Conservation (phyloP, 1,284 basidiomycete species). For the Coniophora puteana region DNA sequence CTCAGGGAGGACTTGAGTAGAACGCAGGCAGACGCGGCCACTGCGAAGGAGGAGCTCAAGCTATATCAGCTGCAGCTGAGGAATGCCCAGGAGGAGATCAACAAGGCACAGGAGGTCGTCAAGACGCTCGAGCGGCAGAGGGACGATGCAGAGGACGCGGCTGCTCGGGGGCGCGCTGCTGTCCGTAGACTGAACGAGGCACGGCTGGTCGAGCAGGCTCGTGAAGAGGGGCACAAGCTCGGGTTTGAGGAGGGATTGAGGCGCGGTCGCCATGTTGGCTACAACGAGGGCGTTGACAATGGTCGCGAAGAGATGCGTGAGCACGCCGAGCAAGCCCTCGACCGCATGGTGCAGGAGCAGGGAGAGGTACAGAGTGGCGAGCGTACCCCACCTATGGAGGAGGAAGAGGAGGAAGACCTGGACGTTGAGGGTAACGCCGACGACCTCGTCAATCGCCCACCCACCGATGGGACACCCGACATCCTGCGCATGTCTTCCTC, state of each 20-base stretch:
- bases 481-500: conserved; percentile 21
- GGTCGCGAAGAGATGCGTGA: conserved; percentile 16
- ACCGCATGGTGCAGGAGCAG: conserved; percentile 22
- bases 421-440: too few species aligned
- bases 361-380: conserved; percentile 23
- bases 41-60: conserved; percentile 49
- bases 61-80: conserved; percentile 63
- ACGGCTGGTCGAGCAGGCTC: conserved; percentile 41
- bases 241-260: conserved; percentile 54
- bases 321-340: conserved; percentile 16
- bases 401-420: too few species aligned
- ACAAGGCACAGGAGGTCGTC: conserved; percentile 40
- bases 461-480: conserved; percentile 17
- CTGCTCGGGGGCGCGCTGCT: conserved; percentile 39
- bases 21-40: conserved; percentile 50
- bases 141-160: conserved; percentile 47
- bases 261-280: conserved; percentile 38
- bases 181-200: conserved; percentile 47
- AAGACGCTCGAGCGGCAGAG: conserved; percentile 41
- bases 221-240: conserved; percentile 49
- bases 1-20: conserved; percentile 45
- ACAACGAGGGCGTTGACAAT: conserved; percentile 20
- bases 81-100: conserved; percentile 59
- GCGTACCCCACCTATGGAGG: too few species aligned
- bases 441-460: too few species aligned